Base-by-base conservation (phyloP, 306 rosid species). In the Fragaria nilgerrensis region DNA sequence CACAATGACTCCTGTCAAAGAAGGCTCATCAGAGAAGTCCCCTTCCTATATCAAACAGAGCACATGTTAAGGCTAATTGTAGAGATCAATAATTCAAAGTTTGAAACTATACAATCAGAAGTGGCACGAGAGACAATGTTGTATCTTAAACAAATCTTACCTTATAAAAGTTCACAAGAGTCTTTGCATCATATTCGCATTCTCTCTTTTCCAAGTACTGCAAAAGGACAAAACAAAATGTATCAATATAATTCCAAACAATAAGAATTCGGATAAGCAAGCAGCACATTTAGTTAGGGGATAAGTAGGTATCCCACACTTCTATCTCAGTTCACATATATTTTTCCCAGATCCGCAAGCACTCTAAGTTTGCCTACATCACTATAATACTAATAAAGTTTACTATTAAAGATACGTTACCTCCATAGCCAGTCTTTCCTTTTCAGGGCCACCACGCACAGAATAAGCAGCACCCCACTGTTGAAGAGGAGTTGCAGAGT, bases 401-500 rank as follows among this genome's bases (percentile, higher is more conserved):
- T 34, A 19, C 2, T 9, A 23, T 56, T 43, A 14, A 53, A 82
- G 43, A 69, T 65, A 22, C 36, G 15, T 34, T 88, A 96, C 99
- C 98, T 96, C 96, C 98, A 92, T 91, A 19, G 87, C 92, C 70
- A 72, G 36, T 56, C 78, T 88, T 87, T 96, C 99, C 85, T 17
- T 91, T 81, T 92, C 96, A 63, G 93, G 90, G 71, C 93, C 94
- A 34, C 99, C 96, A 2, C 87, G 83, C 32, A 96, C 92, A 78
- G 90, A 87, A 81, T 78, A 96, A 32, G 87, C 99, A 81, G 91
- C 88, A 64, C 99, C 99, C 99, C 99, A 96, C 99, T 96, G 77
- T n/a, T 69, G 73, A 27, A 39, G 32, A 80, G 39, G 17, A 29
- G 2, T 25, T 20, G 20, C n/a, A 64, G 9, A 36, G 76, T 84